Evolutionary conservation across 345 rosid species (phyloP), one percentile per base, ranked within the genome.

Genomic region (Lenwebbia sp.): DNA sequence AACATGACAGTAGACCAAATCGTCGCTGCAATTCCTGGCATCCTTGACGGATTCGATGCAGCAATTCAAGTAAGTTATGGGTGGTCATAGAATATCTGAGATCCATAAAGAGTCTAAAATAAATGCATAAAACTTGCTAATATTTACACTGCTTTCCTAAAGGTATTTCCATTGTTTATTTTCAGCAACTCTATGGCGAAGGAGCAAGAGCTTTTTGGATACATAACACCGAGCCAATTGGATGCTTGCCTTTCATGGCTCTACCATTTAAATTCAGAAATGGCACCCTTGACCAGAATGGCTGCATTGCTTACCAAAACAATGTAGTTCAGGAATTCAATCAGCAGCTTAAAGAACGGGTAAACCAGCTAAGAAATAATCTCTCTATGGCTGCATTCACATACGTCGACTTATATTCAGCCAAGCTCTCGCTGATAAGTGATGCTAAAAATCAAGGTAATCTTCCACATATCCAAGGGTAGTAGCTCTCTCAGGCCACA

Each of bases 121-220:
- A n/a, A n/a, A n/a, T n/a, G n/a, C 15, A 21, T 51, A 23, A 33
- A 13, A 83, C 15, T 47, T 2, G 58, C 17, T 1, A 50, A 49
- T 22, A 2, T 13, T 17, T 58, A 28, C 6, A 58, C 17, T 58
- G 17, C 7, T 58, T 58, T n/a, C 22, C 13, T 25, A 3, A 40
- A 83, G 37, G 40, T 30, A 6, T 19, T 41, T 25, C 49, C 30
- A 15, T 21, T 82, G 5, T 84, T 9, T 33, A 13, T 4, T 58
- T 86, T 60, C 84, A 92, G 94, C 89, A 74, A 74, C 82, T 94
- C 40, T 88, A 91, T 50, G 74, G 40, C 7, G 84, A 74, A 41
- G 96, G 93, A 0, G 95, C 94, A 10, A 90, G 95, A 83, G 89
- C 91, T 53, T 92, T 94, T 86, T 92, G 92, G 94, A 82, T 92